These are phyloP conservation scores for Polyporus arcularius DNA, from an alignment of 768 basidiomycete species.

Conservation along the genomic window DNA sequence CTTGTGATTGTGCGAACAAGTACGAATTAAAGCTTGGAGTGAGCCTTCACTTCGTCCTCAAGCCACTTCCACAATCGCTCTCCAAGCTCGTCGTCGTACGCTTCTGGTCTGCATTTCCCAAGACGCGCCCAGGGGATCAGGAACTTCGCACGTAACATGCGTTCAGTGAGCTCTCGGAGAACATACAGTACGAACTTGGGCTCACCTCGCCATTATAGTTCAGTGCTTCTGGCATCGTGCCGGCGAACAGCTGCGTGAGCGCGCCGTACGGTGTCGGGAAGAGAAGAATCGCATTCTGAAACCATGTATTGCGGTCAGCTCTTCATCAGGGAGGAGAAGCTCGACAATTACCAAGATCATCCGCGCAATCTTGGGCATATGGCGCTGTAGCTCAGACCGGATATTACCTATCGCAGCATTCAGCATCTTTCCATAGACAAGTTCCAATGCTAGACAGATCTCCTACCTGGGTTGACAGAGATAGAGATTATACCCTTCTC, in stretches of 20 bases:
- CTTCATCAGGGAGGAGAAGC: too few species aligned
- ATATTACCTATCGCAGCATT: conserved; percentile 32
- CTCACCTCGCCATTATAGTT: conserved; percentile 42
- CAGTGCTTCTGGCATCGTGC: conserved; percentile 38
- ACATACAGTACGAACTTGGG: neutral
- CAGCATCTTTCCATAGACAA: neutral
- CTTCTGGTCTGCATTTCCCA: conserved; percentile 15
- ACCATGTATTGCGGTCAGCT: too few species aligned
- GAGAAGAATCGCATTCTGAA: conserved; percentile 17
- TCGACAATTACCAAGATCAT: neutral
- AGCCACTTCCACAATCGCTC: conserved; percentile 23
- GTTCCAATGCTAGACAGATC: too few species aligned
- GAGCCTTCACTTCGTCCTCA: conserved; percentile 14
- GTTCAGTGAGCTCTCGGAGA: conserved; percentile 8
- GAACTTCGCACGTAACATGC: conserved; percentile 13
- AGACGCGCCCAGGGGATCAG: conserved; percentile 22
- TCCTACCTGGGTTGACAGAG: conserved; percentile 47
- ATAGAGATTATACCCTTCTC: conserved; percentile 45
- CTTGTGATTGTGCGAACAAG: too few species aligned
- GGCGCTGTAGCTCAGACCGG: conserved; percentile 16
- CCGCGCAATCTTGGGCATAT: conserved; percentile 5
- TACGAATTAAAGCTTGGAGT: too few species aligned
- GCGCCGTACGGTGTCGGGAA: conserved; percentile 32
- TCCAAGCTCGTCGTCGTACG: conserved; percentile 18
- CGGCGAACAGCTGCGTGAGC: conserved; percentile 32